phyloP scores from a whole-genome alignment of 805 yeast genomes.

The Wickerhamiella shivajii region DNA sequence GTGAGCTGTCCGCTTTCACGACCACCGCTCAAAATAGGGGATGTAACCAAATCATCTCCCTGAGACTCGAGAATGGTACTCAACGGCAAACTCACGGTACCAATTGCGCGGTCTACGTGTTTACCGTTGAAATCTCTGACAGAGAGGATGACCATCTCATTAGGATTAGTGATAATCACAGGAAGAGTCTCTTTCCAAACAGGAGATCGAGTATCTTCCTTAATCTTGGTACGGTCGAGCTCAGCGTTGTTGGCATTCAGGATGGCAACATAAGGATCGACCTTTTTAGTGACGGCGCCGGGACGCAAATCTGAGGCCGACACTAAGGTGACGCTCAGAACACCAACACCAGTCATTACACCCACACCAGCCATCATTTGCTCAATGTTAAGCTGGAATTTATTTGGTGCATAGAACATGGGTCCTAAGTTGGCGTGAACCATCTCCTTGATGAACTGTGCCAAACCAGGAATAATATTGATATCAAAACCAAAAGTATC shows the following conservation, averaged over 20 bases:
- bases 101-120: conserved; percentile 65
- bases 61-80: conserved; percentile 42
- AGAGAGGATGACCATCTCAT: conserved; percentile 68
- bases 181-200: conserved; percentile 71
- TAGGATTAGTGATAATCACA: conserved; percentile 54
- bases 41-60: conserved; percentile 33
- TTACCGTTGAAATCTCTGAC: conserved; percentile 66
- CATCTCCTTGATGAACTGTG: conserved; percentile 70
- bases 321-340: conserved; percentile 53
- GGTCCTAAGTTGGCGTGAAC: conserved; percentile 79
- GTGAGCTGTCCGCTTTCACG: conserved; percentile 63
- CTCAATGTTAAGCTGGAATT: conserved; percentile 84
- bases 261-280: conserved; percentile 79
- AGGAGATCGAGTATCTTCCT: conserved; percentile 54
- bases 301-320: conserved; percentile 57
- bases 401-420: conserved; percentile 73
- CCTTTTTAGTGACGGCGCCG: conserved; percentile 55
- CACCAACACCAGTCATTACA: conserved; percentile 71
- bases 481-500: conserved; percentile 72
- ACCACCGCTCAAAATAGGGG: conserved; percentile 63
- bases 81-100: conserved; percentile 59
- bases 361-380: conserved; percentile 78
- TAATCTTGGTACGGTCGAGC: conserved; percentile 55
- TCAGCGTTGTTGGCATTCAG: conserved; percentile 35
- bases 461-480: conserved; percentile 74